Evolutionary conservation across 345 rosid species (phyloP), one percentile per base, ranked within the genome.

Genomic region (Lumnitzera littorea): DNA sequence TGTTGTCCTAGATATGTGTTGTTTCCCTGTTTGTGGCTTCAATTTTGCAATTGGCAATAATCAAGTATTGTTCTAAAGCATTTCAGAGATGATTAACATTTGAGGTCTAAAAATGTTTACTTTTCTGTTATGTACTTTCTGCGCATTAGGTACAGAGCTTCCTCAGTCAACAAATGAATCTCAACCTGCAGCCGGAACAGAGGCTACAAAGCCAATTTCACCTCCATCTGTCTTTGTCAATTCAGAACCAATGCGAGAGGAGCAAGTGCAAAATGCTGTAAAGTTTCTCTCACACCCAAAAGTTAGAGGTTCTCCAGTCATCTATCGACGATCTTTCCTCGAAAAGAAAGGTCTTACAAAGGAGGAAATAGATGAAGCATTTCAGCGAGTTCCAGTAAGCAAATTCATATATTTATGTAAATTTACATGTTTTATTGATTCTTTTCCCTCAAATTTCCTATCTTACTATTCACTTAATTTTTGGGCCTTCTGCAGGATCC

Each of bases 331-430:
- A 53, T 91, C 97, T 1, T 94, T 94, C 74, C 97, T 94, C 11
- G 99, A 94, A 76, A 88, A 73, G 84, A 94, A 94, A 72, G 99
- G 97, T 41, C 91, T 94, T 27, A 88, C 96, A 3, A 94, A 83
- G 72, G 95, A 94, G 79, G 99, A 94, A 77, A 88, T 94, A 9
- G 96, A 94, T 50, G 99, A 91, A 82, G 99, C 99, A 5, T 94
- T 94, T 68, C 85, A 69, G 15, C 92, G 92, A 52, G 97, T 94
- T 15, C 99, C 99, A 17, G 99, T 94, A 74, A 76, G 83, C 55
- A 59, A 57, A 72, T 47, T 13, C 50, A 41, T 53, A 36, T 48
- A 17, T 2, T 14, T 23, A 15, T 31, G 1, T 53, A 11, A 15
- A 52, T 27, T 55, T 47, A 43, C 17, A 12, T 48, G 14, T 46